Percentiles rank a stretch among this genome's conserved stretches.
Evolutionary conservation across 345 rosid genomes (phyloP).

Genomic region (Lumnitzera littorea): DNA sequence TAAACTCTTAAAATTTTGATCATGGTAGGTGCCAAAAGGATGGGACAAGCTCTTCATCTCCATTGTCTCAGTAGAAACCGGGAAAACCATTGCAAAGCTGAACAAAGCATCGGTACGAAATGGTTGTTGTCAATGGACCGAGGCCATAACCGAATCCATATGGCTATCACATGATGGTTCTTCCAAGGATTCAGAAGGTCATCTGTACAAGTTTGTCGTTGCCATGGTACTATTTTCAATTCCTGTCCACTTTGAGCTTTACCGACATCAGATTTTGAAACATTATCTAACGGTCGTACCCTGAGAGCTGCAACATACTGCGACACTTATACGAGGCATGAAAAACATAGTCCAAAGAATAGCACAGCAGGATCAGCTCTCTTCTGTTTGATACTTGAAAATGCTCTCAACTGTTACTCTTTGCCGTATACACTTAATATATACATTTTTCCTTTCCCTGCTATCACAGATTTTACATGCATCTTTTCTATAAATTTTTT

Average conservation of each 20-base stretch:
- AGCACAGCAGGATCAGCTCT: too few species aligned
- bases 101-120: slow-evolving; percentile 31
- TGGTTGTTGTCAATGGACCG: slow-evolving; percentile 57
- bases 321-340: too few species aligned
- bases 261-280: background rate
- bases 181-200: slow-evolving; percentile 30
- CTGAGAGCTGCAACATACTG: too few species aligned
- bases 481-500: background rate
- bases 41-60: slow-evolving; percentile 58
- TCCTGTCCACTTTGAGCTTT: background rate
- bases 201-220: slow-evolving; percentile 34
- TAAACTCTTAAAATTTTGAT: background rate
- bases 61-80: slow-evolving; percentile 32
- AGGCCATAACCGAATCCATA: slow-evolving; percentile 32
- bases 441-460: background rate
- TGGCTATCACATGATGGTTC: slow-evolving; percentile 28
- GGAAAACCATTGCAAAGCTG: slow-evolving; percentile 39
- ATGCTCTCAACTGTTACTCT: too few species aligned
- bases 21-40: slow-evolving; percentile 50
- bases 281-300: too few species aligned
- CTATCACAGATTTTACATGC: background rate
- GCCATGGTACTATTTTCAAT: slow-evolving; percentile 25
- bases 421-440: too few species aligned
- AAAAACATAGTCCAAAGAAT: too few species aligned
- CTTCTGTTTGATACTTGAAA: too few species aligned